These are phyloP conservation scores for Aspergillus sclerotioniger DNA, from an alignment of 495 filamentous ascomycete species.

Conservation along the genomic window DNA sequence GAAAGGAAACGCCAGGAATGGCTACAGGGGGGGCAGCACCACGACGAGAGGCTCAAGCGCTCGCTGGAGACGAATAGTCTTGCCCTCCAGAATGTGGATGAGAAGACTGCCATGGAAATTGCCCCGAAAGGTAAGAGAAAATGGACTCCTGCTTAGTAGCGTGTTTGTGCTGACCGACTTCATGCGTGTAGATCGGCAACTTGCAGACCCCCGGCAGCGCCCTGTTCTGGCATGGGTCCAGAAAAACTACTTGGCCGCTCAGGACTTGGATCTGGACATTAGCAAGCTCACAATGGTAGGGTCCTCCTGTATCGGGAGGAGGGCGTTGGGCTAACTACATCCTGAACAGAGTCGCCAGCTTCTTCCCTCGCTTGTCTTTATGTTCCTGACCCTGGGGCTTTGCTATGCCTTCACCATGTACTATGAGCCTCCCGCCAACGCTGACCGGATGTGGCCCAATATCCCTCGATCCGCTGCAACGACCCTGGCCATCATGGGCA, in stretches of 20 bases:
- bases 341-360: constrained; percentile 54
- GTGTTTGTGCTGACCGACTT: constrained; percentile 4
- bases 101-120: constrained; percentile 39
- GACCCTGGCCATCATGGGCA: constrained; percentile 59
- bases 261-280: constrained; percentile 33
- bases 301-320: neutral
- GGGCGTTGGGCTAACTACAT: constrained; percentile 6
- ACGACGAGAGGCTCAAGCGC: constrained; percentile 39
- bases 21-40: constrained; percentile 41
- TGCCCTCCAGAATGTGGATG: constrained; percentile 49
- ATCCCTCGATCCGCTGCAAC: constrained; percentile 80
- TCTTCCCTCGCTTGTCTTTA: constrained; percentile 60
- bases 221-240: constrained; percentile 50
- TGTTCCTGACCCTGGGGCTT: constrained; percentile 47
- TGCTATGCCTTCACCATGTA: constrained; percentile 54
- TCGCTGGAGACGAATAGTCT: constrained; percentile 41
- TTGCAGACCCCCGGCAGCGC: constrained; percentile 43
- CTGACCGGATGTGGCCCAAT: constrained; percentile 66
- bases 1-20: constrained; percentile 47
- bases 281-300: constrained; percentile 36
- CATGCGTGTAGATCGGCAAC: constrained; percentile 28
- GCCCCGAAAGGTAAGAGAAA: neutral
- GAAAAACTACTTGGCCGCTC: constrained; percentile 42
- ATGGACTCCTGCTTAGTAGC: neutral
- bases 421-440: constrained; percentile 61